Evolutionary conservation across 2,329 filamentous ascomycete genomes (phyloP), one percentile per base, ranked within the genome.

Genomic region (Aspergillus pseudoviridinutans): DNA sequence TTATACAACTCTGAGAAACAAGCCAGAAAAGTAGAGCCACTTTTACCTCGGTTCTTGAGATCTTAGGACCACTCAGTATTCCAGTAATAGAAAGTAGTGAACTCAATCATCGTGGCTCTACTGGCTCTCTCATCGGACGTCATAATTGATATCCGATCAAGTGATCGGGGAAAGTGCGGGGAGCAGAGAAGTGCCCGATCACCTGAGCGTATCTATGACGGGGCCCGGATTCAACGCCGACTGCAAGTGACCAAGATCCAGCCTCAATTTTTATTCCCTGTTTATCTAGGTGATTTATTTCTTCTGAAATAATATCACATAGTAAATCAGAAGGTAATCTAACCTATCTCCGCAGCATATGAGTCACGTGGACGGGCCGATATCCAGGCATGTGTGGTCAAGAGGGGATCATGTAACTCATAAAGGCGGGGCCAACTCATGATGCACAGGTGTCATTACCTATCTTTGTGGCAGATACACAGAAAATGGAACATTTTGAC

Each of bases 401-500:
- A 38, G 32, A 38, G 32, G 32, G 32, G 32, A 38, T 17, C 32
- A 7, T 38, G 32, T 35, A 38, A 17, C 14, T 14, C 32, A 38
- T 38, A 38, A 38, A 38, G 14, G 14, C 32, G 14, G 5, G 32
- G 14, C 2, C 3, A 38, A 17, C 0, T n/a, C 32, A 38, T 7
- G 14, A 17, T 38, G 2, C 5, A 14, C 4, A 32, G 32, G 32
- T 17, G 32, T 14, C 12, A 35, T 17, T 6, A 35, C 32, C 6
- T 5, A 35, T 14, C 32, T 35, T 35, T 4, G 2, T 17, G 12
- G 5, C 32, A 35, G 5, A 6, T 5, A 35, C 32, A 35, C 32
- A 7, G 2, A 35, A 35, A 17, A 68, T 64, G 67, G 57, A 63
- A 14, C 61, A 62, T 17, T 70, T 50, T 14, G 68, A 70, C 38